phyloP scores from a whole-genome alignment of 257 asterid genomes.

The Scutellaria barbata region DNA sequence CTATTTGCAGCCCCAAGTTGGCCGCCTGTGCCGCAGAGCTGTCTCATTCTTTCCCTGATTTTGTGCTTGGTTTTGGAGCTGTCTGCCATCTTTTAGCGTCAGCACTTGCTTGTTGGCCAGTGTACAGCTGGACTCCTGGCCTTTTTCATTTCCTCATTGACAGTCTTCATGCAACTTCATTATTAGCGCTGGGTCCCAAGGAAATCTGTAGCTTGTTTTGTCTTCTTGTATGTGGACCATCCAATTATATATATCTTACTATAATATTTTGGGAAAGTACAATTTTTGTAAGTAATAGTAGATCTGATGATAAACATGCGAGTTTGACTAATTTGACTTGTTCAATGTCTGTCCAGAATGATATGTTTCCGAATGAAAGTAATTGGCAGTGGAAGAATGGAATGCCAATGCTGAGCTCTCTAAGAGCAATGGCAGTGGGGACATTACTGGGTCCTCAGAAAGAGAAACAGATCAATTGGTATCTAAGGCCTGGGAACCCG shows the following conservation, averaged over 20 bases:
- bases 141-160: conserved; percentile 68
- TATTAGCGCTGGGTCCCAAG: conserved; percentile 92
- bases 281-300: conserved; percentile 3
- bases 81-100: conserved; percentile 94
- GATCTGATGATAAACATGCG: conserved; percentile 26
- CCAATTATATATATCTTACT: conserved; percentile 33
- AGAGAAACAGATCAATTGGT: conserved; percentile 83
- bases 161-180: conserved; percentile 65
- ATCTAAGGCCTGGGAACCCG: conserved; percentile 65
- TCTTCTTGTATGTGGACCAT: conserved; percentile 67
- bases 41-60: conserved; percentile 69
- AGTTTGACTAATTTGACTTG: conserved; percentile 39
- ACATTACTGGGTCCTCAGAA: conserved; percentile 75
- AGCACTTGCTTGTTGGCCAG: conserved; percentile 95
- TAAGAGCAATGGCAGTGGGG: conserved; percentile 70
- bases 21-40: conserved; percentile 83
- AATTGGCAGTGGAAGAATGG: conserved; percentile 90
- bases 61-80: conserved; percentile 80
- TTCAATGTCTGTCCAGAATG: conserved; percentile 66
- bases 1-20: conserved; percentile 83
- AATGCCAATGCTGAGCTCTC: conserved; percentile 69
- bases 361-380: conserved; percentile 79
- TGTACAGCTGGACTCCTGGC: conserved; percentile 95
- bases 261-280: conserved; percentile 9
- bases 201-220: conserved; percentile 89